Evolutionary conservation across 441 rosid genomes (phyloP).

Genomic region (Daphne laureola): DNA sequence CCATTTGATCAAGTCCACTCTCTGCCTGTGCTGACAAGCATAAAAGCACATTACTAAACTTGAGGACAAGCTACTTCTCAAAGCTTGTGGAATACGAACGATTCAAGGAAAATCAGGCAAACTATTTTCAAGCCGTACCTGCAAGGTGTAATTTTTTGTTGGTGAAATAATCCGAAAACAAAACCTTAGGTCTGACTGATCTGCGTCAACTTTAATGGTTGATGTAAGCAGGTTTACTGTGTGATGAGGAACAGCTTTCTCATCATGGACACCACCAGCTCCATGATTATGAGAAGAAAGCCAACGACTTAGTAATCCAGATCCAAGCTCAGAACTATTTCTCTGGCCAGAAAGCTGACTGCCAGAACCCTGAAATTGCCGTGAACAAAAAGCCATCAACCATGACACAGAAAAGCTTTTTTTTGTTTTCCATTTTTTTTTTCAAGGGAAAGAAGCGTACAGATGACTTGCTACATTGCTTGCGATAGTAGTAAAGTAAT

Average conservation of each 20-base stretch:
- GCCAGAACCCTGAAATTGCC: constrained; percentile 50
- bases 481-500: constrained; percentile 94
- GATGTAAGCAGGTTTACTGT: constrained; percentile 99
- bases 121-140: constrained; percentile 49
- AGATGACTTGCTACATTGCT: constrained; percentile 80
- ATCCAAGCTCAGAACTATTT: constrained; percentile 93
- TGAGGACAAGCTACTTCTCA: constrained; percentile 21
- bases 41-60: constrained; percentile 26
- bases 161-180: constrained; percentile 99
- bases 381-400: constrained; percentile 11
- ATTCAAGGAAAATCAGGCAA: constrained; percentile 15
- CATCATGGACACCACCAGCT: constrained; percentile 97
- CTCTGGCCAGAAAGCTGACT: constrained; percentile 82
- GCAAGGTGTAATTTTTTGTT: constrained; percentile 91
- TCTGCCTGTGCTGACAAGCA: constrained; percentile 99
- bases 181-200: constrained; percentile 95
- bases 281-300: constrained; percentile 87
- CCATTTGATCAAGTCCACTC: constrained; percentile 97
- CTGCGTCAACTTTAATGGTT: constrained; percentile 93
- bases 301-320: constrained; percentile 97
- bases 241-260: constrained; percentile 98
- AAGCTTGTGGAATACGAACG: constrained; percentile 4
- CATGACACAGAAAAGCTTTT: not conserved
- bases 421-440: not conserved
- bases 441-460: constrained; percentile 38